These are phyloP conservation scores for Syncephalis fuscata DNA, from an alignment of 371 early-diverging fungal genomes.

Conservation along the genomic window DNA sequence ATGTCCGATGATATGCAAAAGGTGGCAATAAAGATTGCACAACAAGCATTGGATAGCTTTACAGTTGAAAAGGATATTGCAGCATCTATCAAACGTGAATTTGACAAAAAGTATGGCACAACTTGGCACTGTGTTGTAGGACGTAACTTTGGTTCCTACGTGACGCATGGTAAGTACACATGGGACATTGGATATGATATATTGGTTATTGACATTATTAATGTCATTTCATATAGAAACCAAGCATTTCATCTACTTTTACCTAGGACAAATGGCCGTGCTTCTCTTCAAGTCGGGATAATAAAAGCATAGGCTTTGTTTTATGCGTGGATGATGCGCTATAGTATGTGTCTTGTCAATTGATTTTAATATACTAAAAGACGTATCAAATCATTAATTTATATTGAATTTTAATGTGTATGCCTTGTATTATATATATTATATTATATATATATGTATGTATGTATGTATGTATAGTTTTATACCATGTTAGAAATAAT, in stretches of 20 bases:
- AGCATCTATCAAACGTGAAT: constrained; percentile 91
- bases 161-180: constrained; percentile 71
- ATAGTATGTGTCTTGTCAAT: too few species aligned
- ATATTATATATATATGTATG: too few species aligned
- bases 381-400: too few species aligned
- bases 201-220: too few species aligned
- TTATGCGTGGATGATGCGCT: too few species aligned
- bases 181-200: neutral
- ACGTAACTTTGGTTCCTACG: constrained; percentile 94
- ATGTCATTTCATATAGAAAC: constrained; percentile 29
- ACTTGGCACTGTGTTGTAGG: constrained; percentile 98
- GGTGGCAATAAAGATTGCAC: constrained; percentile 84
- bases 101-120: constrained; percentile 92
- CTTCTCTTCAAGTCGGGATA: constrained; percentile 87
- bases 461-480: too few species aligned
- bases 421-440: too few species aligned
- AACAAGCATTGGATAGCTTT: constrained; percentile 83
- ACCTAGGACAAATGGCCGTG: constrained; percentile 88
- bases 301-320: too few species aligned
- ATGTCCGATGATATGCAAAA: constrained; percentile 96
- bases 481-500: too few species aligned
- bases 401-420: too few species aligned
- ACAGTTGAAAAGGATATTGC: constrained; percentile 96
- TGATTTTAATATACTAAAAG: too few species aligned
- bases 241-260: constrained; percentile 96